These are phyloP conservation scores for Eurotiales sp. DNA, from an alignment of 2,329 filamentous ascomycete genomes.

Conservation along the genomic window DNA sequence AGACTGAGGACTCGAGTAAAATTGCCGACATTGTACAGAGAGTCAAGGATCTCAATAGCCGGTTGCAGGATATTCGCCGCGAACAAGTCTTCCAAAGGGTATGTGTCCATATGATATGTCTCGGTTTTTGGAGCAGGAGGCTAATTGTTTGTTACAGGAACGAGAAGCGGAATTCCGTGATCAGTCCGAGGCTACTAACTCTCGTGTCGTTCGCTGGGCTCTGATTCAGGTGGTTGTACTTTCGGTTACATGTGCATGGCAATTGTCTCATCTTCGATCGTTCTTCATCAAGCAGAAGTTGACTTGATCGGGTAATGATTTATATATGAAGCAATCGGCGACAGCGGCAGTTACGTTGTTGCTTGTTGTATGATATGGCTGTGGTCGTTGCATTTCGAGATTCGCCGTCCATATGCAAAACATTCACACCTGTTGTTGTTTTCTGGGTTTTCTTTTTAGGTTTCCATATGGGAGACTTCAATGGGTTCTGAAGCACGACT, in stretches of 20 bases:
- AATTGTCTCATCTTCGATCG: conserved; percentile 86
- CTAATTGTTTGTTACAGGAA: conserved; percentile 59
- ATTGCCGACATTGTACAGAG: conserved; percentile 84
- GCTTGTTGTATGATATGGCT: not conserved
- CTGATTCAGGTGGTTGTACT: conserved; percentile 83
- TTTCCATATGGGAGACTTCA: not conserved
- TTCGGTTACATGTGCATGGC: conserved; percentile 89
- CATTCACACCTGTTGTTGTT: not conserved
- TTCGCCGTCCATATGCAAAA: no score
- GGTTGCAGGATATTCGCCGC: conserved; percentile 80
- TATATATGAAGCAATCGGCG: not conserved
- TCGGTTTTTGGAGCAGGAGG: no score
- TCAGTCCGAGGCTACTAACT: conserved; percentile 90
- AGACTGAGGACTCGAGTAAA: conserved; percentile 90
- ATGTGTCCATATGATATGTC: conserved; percentile 24
- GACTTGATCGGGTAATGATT: conserved; percentile 55
- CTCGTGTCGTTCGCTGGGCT: conserved; percentile 89
- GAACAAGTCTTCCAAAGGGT: conserved; percentile 97
- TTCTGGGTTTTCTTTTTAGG: not conserved
- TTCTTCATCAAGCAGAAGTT: conserved; percentile 99
- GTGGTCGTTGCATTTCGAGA: no score
- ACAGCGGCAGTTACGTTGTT: no score
- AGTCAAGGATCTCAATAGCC: conserved; percentile 81
- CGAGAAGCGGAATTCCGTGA: conserved; percentile 97
- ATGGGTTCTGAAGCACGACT: not conserved